These are phyloP conservation scores for Cyberlindnera petersonii DNA, from an alignment of 805 yeast genomes.

Conservation along the genomic window DNA sequence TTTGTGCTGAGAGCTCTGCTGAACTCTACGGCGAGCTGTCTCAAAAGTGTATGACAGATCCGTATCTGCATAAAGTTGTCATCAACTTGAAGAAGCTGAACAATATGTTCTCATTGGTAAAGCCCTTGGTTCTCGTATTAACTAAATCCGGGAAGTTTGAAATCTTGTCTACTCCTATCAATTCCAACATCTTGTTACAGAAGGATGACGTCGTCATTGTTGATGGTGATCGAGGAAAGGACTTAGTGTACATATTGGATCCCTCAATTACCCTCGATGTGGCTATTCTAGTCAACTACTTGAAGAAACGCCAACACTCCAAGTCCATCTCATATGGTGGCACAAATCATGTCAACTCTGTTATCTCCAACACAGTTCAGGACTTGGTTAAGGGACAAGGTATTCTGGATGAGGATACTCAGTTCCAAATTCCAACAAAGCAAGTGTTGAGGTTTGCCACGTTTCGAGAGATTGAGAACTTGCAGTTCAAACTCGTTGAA, in stretches of 20 bases:
- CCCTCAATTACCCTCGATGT: constrained; percentile 58
- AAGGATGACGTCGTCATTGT: constrained; percentile 67
- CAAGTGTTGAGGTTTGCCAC: constrained; percentile 76
- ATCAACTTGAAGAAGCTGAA: constrained; percentile 27
- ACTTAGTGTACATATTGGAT: constrained; percentile 66
- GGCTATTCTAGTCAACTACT: constrained; percentile 68
- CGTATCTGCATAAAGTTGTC: constrained; percentile 24
- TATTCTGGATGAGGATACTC: constrained; percentile 36
- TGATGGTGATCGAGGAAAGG: constrained; percentile 84
- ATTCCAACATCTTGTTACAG: constrained; percentile 55
- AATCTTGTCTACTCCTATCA: constrained; percentile 60
- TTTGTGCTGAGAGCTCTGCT: constrained; percentile 42
- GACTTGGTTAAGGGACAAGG: constrained; percentile 26
- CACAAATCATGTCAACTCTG: background rate
- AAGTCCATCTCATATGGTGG: constrained; percentile 37
- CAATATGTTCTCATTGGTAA: constrained; percentile 24
- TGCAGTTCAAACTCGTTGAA: constrained; percentile 61
- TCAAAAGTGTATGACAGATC: constrained; percentile 30
- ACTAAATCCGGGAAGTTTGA: constrained; percentile 68
- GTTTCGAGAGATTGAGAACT: constrained; percentile 59
- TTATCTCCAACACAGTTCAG: constrained; percentile 22
- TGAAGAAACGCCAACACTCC: constrained; percentile 69
- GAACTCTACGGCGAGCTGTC: constrained; percentile 37
- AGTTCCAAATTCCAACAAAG: constrained; percentile 68
- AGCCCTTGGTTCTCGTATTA: constrained; percentile 42